phyloP scores from a whole-genome alignment of 768 basidiomycete species.

The Serendipita vermifera region DNA sequence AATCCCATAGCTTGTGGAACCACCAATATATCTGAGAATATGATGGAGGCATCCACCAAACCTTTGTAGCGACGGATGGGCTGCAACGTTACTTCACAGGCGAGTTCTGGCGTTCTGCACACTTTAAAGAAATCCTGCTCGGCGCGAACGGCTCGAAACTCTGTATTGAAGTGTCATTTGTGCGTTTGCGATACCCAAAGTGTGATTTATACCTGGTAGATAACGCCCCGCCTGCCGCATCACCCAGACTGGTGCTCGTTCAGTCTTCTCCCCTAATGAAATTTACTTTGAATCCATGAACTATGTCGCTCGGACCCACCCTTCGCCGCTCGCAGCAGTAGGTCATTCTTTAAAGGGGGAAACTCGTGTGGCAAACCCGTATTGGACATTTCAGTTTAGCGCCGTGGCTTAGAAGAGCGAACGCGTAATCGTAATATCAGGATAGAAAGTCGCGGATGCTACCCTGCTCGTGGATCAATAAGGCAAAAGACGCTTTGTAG shows the following conservation, averaged over 20 bases:
- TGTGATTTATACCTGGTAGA: constrained; percentile 56
- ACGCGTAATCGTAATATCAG: no score
- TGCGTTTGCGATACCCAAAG: background rate
- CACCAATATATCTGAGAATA: constrained; percentile 97
- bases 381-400: no score
- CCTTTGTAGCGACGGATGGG: constrained; percentile 81
- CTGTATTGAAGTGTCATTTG: constrained; percentile 29
- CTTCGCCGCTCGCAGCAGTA: constrained; percentile 75
- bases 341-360: constrained; percentile 72
- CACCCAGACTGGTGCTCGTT: constrained; percentile 94
- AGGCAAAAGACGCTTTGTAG: no score
- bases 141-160: constrained; percentile 79
- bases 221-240: constrained; percentile 97
- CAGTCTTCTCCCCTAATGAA: constrained; percentile 59
- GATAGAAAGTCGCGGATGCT: no score
- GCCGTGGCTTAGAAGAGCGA: no score
- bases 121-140: constrained; percentile 89
- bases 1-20: constrained; percentile 97
- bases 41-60: constrained; percentile 88
- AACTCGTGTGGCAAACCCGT: constrained; percentile 37
- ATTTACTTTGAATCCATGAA: constrained; percentile 3
- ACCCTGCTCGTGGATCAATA: no score
- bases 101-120: constrained; percentile 82
- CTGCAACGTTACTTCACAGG: constrained; percentile 81
- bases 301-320: constrained; percentile 31